Evolutionary conservation across 2,329 filamentous ascomycete genomes (phyloP).

Genomic region (Alternaria sp.): DNA sequence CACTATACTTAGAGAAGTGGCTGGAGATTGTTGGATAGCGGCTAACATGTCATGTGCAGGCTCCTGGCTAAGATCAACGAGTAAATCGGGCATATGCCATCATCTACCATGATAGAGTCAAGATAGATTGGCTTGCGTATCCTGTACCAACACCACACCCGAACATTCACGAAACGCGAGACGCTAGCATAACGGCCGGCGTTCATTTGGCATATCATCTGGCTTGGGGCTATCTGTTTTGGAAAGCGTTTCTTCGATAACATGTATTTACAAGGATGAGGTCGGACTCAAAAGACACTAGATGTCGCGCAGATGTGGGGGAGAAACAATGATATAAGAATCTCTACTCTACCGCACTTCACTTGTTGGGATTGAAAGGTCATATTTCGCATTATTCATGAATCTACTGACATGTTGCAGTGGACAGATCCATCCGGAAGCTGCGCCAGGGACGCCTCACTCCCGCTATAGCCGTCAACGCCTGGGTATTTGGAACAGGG

Average conservation of each 20-base stretch:
- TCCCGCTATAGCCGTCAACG: not conserved
- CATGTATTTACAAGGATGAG: slow-evolving; percentile 23
- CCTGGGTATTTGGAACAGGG: not conserved
- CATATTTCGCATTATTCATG: slow-evolving; percentile 8
- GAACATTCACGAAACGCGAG: slow-evolving; percentile 16
- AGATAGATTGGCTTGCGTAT: slow-evolving; percentile 26
- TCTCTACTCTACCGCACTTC: slow-evolving; percentile 22
- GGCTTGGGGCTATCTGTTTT: slow-evolving; percentile 25
- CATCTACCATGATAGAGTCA: not conserved
- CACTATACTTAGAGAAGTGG: not conserved
- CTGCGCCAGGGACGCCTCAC: not conserved
- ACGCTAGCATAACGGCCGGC: slow-evolving; percentile 40
- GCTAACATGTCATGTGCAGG: slow-evolving; percentile 57
- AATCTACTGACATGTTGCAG: not conserved
- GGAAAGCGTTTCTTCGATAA: slow-evolving; percentile 17
- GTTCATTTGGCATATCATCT: slow-evolving; percentile 34
- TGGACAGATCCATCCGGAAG: not conserved
- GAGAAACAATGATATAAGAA: slow-evolving; percentile 20
- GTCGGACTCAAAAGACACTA: not conserved
- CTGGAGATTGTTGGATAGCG: not conserved
- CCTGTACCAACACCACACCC: slow-evolving; percentile 36
- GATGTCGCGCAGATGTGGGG: slow-evolving; percentile 4
- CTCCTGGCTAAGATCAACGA: slow-evolving; percentile 99
- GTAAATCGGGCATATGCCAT: slow-evolving; percentile 55
- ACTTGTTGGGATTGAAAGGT: not conserved